Evolutionary conservation across 2,329 filamentous ascomycete species (phyloP), one percentile per base, ranked within the genome.

Genomic region (Trichophaea hybrida): DNA sequence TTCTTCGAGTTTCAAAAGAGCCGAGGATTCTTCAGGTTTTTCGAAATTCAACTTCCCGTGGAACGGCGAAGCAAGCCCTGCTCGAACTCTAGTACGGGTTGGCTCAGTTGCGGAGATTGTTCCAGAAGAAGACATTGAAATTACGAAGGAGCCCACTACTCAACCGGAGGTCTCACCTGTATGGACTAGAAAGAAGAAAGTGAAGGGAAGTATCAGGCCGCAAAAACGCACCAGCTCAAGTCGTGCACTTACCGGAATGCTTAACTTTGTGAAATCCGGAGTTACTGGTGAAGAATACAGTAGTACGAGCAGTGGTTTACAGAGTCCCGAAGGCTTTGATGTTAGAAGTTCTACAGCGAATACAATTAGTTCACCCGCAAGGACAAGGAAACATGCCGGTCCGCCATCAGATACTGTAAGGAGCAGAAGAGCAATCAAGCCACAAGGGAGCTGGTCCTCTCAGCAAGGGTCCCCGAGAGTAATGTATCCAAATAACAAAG

Each of bases 31-130:
- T 49, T 32, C 54, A 12, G 44, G 37, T 12, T n/a, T 57, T 58
- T 31, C 53, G 5, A 34, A 46, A 3, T 62, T 58, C 13, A 60
- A 34, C 6, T 60, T 64, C n/a, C 50, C 59, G 12, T 64, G 57
- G 61, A 53, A 55, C 34, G 50, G 50, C n/a, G 5, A n/a, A 35
- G 31, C 24, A 12, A 15, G 33, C 37, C 34, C 50, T 35, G 17
- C 44, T 53, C 50, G 13, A 13, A 34, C 32, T 37, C 32, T 13
- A 12, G 31, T 53, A 53, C 31, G 33, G 13, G 31, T 12, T 12
- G 48, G 31, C 5, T 17, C 48, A 24, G 31, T 32, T 13, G 31
- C 50, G n/a, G 50, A 53, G 50, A 53, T 37, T 4, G 50, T 53
- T 37, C 34, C 13, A 6, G 50, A 53, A 37, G 50, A 53, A 32